phyloP scores from a whole-genome alignment of 306 rosid species.

The Malus asiatica region DNA sequence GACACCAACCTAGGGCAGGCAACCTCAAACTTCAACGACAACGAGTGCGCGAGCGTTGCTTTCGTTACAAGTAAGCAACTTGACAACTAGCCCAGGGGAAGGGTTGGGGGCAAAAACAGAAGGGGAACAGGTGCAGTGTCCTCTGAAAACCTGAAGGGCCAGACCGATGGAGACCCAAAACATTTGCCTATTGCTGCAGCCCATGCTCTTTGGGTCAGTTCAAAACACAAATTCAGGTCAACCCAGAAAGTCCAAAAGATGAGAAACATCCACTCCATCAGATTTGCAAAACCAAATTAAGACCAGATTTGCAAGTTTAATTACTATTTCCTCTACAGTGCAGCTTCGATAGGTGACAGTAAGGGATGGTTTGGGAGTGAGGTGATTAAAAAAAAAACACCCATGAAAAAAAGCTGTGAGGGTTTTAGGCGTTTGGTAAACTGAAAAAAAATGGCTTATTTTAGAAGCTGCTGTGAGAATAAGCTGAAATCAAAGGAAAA shows the following conservation, averaged over 20 bases:
- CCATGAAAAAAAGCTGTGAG: no score
- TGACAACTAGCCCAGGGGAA: not conserved
- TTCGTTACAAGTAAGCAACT: not conserved
- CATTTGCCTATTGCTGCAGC: not conserved
- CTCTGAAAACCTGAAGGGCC: constrained; percentile 6
- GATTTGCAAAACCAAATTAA: not conserved
- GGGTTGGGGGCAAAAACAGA: not conserved
- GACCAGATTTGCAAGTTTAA: not conserved
- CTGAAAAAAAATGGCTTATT: no score
- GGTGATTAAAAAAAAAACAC: no score
- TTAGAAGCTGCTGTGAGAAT: no score
- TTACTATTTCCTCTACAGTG: not conserved
- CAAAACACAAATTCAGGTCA: not conserved
- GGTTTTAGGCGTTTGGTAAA: no score
- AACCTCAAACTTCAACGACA: not conserved
- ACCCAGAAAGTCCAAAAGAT: not conserved
- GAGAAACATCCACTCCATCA: not conserved
- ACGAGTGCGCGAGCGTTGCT: not conserved
- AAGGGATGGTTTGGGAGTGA: no score
- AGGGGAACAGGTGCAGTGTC: not conserved
- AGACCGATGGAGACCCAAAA: not conserved
- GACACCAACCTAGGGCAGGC: not conserved
- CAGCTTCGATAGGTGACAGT: not conserved
- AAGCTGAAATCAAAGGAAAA: no score
- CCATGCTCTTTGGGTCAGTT: not conserved